Conservation (phyloP, 176 grass and related monocot species). For the Areca catechu region DNA sequence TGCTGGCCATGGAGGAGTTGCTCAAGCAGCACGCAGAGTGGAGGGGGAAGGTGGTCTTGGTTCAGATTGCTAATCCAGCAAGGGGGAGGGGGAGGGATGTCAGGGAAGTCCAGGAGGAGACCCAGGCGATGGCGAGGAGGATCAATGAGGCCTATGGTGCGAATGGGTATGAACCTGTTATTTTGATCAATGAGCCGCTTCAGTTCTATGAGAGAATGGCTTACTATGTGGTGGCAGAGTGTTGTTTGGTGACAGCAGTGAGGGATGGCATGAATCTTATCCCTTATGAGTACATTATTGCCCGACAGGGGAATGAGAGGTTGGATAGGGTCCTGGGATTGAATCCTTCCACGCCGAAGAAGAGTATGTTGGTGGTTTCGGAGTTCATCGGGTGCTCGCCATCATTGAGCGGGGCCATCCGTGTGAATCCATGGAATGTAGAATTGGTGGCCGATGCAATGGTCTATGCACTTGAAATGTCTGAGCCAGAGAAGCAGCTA, state of each 20-base stretch:
- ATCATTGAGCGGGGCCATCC: slow-evolving; percentile 65
- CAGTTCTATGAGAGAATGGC: slow-evolving; percentile 81
- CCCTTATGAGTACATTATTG: slow-evolving; percentile 80
- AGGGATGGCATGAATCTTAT: slow-evolving; percentile 96
- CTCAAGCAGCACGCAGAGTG: slow-evolving; percentile 71
- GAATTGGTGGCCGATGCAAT: slow-evolving; percentile 82
- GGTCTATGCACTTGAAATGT: slow-evolving; percentile 51
- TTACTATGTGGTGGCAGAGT: slow-evolving; percentile 71
- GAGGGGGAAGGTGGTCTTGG: slow-evolving; percentile 68
- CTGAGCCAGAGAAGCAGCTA: slow-evolving; percentile 65
- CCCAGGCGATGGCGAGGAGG: slow-evolving; percentile 39
- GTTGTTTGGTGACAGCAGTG: slow-evolving; percentile 83
- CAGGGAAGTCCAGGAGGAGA: slow-evolving; percentile 68
- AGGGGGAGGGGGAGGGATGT: slow-evolving; percentile 70
- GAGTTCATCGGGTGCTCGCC: slow-evolving; percentile 93
- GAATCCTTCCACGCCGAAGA: slow-evolving; percentile 39
- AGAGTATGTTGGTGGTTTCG: slow-evolving; percentile 85
- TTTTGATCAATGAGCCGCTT: slow-evolving; percentile 66
- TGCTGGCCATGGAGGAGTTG: slow-evolving; percentile 83
- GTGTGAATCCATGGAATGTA: slow-evolving; percentile 95
- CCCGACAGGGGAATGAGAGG: slow-evolving; percentile 53
- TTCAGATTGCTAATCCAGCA: slow-evolving; percentile 84
- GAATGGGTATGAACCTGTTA: slow-evolving; percentile 56
- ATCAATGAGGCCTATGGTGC: slow-evolving; percentile 59
- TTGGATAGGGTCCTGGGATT: slow-evolving; percentile 44